Conservation (phyloP, 495 filamentous ascomycete species). For the Penicillium soppii region DNA sequence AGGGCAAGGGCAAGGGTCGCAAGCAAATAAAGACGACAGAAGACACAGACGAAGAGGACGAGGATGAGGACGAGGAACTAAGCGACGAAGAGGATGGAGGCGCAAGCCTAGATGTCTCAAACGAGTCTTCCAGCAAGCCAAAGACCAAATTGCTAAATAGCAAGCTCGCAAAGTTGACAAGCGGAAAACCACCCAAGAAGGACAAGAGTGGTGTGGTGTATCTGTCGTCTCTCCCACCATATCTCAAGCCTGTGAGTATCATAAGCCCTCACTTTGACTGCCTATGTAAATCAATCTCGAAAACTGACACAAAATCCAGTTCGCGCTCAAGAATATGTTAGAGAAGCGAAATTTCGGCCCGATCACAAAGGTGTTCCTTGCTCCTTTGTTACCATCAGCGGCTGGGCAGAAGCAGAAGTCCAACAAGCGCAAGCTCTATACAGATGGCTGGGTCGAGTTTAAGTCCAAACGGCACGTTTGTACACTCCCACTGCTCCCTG, state of each 20-base stretch:
- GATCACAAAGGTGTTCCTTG: slow-evolving; percentile 83
- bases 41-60: slow-evolving; percentile 20
- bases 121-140: slow-evolving; percentile 17
- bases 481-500: background rate
- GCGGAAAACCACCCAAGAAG: slow-evolving; percentile 23
- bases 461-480: slow-evolving; percentile 42
- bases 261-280: too few relatives aligned
- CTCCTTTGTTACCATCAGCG: slow-evolving; percentile 69
- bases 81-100: slow-evolving; percentile 10
- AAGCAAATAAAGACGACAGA: slow-evolving; percentile 6
- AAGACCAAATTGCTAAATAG: slow-evolving; percentile 14
- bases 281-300: too few relatives aligned
- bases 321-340: slow-evolving; percentile 73
- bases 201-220: slow-evolving; percentile 77
- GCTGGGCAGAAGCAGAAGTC: slow-evolving; percentile 62
- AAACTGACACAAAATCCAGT: slow-evolving; percentile 1
- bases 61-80: slow-evolving; percentile 19
- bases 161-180: slow-evolving; percentile 14
- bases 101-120: slow-evolving; percentile 18
- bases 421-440: slow-evolving; percentile 84
- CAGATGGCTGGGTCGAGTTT: slow-evolving; percentile 96
- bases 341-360: slow-evolving; percentile 65
- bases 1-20: slow-evolving; percentile 5
- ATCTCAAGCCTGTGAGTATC: slow-evolving; percentile 70
- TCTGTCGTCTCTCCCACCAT: slow-evolving; percentile 86